phyloP scores from a whole-genome alignment of 441 rosid species.

The Flueggea neowawraea region DNA sequence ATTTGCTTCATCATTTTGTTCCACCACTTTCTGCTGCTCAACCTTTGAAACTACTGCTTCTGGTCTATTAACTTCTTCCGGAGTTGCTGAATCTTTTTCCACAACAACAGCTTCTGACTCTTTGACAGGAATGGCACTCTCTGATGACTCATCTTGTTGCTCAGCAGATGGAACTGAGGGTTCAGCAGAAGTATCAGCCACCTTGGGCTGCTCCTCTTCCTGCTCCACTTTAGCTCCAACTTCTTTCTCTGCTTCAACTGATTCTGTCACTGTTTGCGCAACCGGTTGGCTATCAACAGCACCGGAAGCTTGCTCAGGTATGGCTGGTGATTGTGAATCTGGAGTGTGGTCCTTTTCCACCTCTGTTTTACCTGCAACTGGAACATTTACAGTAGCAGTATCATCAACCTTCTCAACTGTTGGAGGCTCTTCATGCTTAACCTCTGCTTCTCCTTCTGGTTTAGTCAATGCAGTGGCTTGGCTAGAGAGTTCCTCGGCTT shows the following conservation, averaged over 20 bases:
- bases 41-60: slow-evolving; percentile 2
- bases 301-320: neutral
- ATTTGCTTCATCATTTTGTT: neutral
- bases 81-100: slow-evolving; percentile 5
- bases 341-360: neutral
- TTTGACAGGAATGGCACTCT: slow-evolving; percentile 6
- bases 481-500: slow-evolving; percentile 4
- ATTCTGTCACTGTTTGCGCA: slow-evolving; percentile 12
- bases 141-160: slow-evolving; percentile 24
- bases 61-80: slow-evolving; percentile 4
- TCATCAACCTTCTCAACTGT: slow-evolving; percentile 4
- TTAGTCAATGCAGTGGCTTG: neutral
- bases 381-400: neutral
- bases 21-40: neutral
- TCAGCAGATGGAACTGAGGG: neutral
- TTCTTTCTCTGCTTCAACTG: no score
- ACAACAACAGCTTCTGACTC: slow-evolving; percentile 11
- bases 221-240: no score
- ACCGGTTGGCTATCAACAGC: slow-evolving; percentile 2
- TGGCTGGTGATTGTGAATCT: neutral
- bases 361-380: neutral
- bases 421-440: slow-evolving; percentile 3
- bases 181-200: no score
- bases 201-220: no score
- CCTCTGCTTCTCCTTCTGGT: slow-evolving; percentile 1